Evolutionary conservation across 805 yeast species (phyloP).

Genomic region (Clavispora santaluciae): DNA sequence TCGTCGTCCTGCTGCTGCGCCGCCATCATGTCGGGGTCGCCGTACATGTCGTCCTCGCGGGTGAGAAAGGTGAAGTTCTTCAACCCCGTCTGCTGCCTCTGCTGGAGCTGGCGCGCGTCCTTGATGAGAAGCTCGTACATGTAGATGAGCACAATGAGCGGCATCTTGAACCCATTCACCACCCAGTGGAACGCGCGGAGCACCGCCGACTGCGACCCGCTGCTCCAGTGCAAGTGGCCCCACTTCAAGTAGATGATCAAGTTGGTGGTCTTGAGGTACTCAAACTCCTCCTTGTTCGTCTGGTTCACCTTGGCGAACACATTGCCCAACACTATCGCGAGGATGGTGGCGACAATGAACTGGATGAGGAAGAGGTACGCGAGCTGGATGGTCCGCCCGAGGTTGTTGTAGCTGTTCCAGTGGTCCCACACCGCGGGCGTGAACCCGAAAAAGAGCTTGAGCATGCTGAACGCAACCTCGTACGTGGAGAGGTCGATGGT

Average conservation of each 20-base stretch:
- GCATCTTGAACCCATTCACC: slow-evolving; percentile 30
- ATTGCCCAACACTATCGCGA: slow-evolving; percentile 49
- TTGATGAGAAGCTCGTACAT: slow-evolving; percentile 28
- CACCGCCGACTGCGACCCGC: slow-evolving; percentile 6
- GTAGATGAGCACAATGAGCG: slow-evolving; percentile 30
- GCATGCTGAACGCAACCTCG: slow-evolving; percentile 46
- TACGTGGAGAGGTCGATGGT: slow-evolving; percentile 38
- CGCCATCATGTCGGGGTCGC: slow-evolving; percentile 26
- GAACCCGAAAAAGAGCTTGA: slow-evolving; percentile 51
- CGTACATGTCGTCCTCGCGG: slow-evolving; percentile 26
- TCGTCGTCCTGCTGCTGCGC: slow-evolving; percentile 13
- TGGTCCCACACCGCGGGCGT: slow-evolving; percentile 59
- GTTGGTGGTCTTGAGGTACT: slow-evolving; percentile 37
- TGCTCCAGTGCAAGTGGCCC: slow-evolving; percentile 18
- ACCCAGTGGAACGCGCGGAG: slow-evolving; percentile 12
- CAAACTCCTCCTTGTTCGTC: slow-evolving; percentile 34
- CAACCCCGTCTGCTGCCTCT: slow-evolving; percentile 16
- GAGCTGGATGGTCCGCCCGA: slow-evolving; percentile 46
- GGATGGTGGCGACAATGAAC: slow-evolving; percentile 49
- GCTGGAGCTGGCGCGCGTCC: slow-evolving; percentile 12
- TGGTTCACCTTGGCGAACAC: slow-evolving; percentile 32
- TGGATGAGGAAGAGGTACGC: slow-evolving; percentile 51
- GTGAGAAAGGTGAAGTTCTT: slow-evolving; percentile 35
- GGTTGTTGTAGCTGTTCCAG: slow-evolving; percentile 44
- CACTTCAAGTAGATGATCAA: slow-evolving; percentile 33